Evolutionary conservation across 1,284 basidiomycete species (phyloP), one percentile per base, ranked within the genome.

Genomic region (Fomitopsis betulina): DNA sequence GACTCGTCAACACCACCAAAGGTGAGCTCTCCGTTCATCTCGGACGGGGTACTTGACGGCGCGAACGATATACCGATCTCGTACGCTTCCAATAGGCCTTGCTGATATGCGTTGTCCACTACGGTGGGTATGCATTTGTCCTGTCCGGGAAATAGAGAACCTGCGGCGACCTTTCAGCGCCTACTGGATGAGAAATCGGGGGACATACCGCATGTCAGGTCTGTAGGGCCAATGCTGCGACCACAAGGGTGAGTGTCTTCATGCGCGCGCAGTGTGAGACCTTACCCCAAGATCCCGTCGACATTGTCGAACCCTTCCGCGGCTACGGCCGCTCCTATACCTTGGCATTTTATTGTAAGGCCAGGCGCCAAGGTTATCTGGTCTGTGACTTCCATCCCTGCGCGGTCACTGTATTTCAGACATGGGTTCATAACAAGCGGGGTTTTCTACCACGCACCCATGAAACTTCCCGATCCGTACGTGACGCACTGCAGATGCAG

Each of bases 21-120:
- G 5, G 70, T 71, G 23, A 75, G 55, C 56, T 72, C 68, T 33
- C 67, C 72, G 54, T 70, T 73, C 21, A 60, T 63, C 47, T 57
- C 47, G 1, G 54, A 13, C 0, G 60, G 53, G 6, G 62, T 55
- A 10, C 62, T 74, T 0, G 80, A 77, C 12, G 76, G 77, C 9
- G 60, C 66, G 68, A 80, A 85, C 19, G 74, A 83, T 59, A 84
- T 75, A 12, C 78, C 79, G 56, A 84, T 68, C 60, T 25, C 74
- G 71, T 67, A 54, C 2, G n/a, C 15, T 21, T 47, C 50, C 37
- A 69, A 57, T 1, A 65, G 55, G 2, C 67, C 64, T 23, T 68
- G 65, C 3, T 63, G 43, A 67, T 74, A 79, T 5, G 81, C 71
- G 62, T 79, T 83, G 67, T 83, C 82, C 35, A 75, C 77, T 23